Evolutionary conservation across 768 basidiomycete species (phyloP), one percentile per base, ranked within the genome.

Genomic region (Boletellus ananiceps): DNA sequence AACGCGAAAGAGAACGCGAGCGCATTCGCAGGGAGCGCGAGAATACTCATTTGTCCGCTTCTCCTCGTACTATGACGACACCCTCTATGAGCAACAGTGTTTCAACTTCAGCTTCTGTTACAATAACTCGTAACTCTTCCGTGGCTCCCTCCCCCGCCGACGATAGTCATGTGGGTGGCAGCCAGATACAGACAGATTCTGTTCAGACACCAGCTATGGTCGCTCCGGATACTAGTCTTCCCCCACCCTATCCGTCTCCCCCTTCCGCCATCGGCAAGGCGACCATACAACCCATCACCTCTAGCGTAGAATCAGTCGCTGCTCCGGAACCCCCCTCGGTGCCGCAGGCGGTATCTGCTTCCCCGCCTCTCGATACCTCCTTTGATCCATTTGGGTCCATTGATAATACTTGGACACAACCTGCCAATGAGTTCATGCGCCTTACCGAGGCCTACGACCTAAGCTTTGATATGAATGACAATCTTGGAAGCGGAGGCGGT

Each of bases 1-100:
- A 92, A 57, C 74, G 90, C 15, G 90, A 92, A 52, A 74, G 75
- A 49, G 89, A 93, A 63, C 74, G 87, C 6, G 88, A 90, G 56
- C 74, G 86, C 23, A 74, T 88, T 40, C 81, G 81, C 56, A 71
- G 77, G 40, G 86, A 86, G 63, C 71, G 84, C 16, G 84, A 88
- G 58, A 73, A 68, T 33, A 73, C 65, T 21, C 60, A 65, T 16
- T 44, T 59, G 33, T 67, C 66, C 6, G 49, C 59, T 36, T 68
- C 69, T 42, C 61, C 67, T 3, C 56, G 55, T 13, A 47, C 54
- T 29, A 40, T 51, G 43, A 35, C 54, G 4, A 67, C 64, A 14
- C 67, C 64, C 9, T 54, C 55, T 14, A 49, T 61, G 35, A 52
- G 37, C 21, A 48, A 55, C 19, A 51, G 45, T 27, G 18, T 41